These are phyloP conservation scores for Cornus florida DNA, from an alignment of 148 eudicot genomes.

Conservation along the genomic window DNA sequence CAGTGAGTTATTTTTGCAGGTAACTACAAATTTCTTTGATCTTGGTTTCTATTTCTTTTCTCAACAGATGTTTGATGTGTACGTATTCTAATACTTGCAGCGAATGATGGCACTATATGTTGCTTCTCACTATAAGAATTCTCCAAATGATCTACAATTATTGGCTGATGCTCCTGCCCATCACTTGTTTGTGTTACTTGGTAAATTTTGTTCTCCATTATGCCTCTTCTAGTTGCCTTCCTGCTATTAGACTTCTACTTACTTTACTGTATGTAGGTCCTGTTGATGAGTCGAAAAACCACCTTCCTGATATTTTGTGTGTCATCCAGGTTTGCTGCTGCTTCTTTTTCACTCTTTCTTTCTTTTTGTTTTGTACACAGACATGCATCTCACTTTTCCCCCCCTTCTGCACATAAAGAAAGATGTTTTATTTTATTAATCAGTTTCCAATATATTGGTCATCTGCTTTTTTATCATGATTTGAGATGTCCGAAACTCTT, in stretches of 20 bases:
- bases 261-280: constrained; percentile 59
- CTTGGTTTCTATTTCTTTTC: neutral
- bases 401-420: neutral
- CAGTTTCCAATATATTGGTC: constrained; percentile 1
- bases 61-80: constrained; percentile 5
- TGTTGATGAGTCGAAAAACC: constrained; percentile 88
- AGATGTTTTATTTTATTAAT: neutral
- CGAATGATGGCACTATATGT: constrained; percentile 98
- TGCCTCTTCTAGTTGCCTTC: neutral
- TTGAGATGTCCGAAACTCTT: constrained; percentile 11
- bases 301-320: constrained; percentile 94
- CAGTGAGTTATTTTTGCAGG: constrained; percentile 95
- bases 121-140: constrained; percentile 97
- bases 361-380: constrained; percentile 1
- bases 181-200: constrained; percentile 95
- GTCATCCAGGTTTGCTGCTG: constrained; percentile 75
- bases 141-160: constrained; percentile 92
- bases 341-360: too few species aligned
- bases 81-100: constrained; percentile 44
- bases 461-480: neutral
- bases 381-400: neutral
- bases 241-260: constrained; percentile 4
- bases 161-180: constrained; percentile 99
- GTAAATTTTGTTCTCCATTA: constrained; percentile 33
- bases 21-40: constrained; percentile 14